Conservation (phyloP, 1,284 basidiomycete species). For the Cutaneotrichosporon sp. region DNA sequence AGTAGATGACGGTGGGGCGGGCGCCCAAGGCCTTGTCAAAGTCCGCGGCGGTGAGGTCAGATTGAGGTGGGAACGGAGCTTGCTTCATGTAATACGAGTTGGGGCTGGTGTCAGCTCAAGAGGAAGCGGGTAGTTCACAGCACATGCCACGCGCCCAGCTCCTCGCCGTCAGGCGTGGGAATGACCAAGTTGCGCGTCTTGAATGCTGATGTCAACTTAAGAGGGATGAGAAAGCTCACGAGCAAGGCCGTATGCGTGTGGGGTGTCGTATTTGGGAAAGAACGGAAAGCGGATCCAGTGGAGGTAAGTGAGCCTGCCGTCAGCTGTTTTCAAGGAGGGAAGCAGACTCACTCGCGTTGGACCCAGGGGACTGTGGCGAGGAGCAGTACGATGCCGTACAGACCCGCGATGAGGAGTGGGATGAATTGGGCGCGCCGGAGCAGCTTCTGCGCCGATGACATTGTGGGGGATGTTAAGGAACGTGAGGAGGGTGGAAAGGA, state of each 20-base stretch:
- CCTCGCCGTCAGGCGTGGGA: slow-evolving; percentile 70
- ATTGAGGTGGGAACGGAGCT: slow-evolving; percentile 27
- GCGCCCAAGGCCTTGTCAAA: slow-evolving; percentile 59
- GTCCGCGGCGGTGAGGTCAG: slow-evolving; percentile 28
- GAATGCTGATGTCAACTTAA: slow-evolving; percentile 59
- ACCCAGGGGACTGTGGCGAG: slow-evolving; percentile 15
- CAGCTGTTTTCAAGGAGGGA: not conserved
- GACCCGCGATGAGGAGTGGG: slow-evolving; percentile 1
- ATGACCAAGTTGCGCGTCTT: slow-evolving; percentile 74
- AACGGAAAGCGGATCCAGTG: slow-evolving; percentile 68
- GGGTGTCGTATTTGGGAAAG: slow-evolving; percentile 63
- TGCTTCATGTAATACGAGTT: slow-evolving; percentile 28
- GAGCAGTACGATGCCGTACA: slow-evolving; percentile 8
- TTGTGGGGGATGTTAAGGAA: not conserved
- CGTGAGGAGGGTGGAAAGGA: not conserved
- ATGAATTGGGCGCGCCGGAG: slow-evolving; percentile 13
- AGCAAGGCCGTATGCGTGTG: slow-evolving; percentile 75
- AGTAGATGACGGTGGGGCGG: slow-evolving; percentile 76
- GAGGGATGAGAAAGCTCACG: slow-evolving; percentile 59
- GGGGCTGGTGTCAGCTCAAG: slow-evolving; percentile 27
- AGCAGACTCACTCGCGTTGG: slow-evolving; percentile 16
- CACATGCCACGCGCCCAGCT: slow-evolving; percentile 85
- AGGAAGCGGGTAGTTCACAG: slow-evolving; percentile 54
- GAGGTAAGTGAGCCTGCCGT: slow-evolving; percentile 57
- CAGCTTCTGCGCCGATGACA: slow-evolving; percentile 14